phyloP scores from a whole-genome alignment of 768 basidiomycete genomes.

The Nidularia sp. region DNA sequence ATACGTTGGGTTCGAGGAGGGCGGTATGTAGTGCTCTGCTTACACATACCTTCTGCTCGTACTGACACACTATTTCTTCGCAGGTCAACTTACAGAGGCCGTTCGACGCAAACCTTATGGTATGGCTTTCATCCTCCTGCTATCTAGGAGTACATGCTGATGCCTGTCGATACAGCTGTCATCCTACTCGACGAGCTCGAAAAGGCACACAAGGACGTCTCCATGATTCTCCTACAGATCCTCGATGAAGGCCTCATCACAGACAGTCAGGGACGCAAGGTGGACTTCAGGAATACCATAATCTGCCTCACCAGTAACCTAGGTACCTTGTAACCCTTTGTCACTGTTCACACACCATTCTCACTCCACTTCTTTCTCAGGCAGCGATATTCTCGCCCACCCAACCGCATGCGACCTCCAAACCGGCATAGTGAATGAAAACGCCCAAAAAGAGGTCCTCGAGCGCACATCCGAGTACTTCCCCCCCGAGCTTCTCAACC shows the following conservation, averaged over 20 bases:
- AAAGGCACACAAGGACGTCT: conserved; percentile 92
- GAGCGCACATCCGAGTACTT: conserved; percentile 76
- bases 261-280: conserved; percentile 88
- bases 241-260: conserved; percentile 88
- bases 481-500: conserved; percentile 87
- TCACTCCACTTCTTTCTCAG: conserved; percentile 9
- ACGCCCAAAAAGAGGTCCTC: conserved; percentile 65
- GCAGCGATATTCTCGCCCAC: conserved; percentile 71
- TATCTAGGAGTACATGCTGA: neutral
- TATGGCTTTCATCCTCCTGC: conserved; percentile 16
- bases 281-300: conserved; percentile 95
- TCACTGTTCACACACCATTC: neutral
- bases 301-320: conserved; percentile 89
- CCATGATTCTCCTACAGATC: conserved; percentile 88
- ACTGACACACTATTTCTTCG: neutral
- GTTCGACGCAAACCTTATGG: conserved; percentile 89
- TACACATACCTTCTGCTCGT: neutral
- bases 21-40: conserved; percentile 30
- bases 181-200: conserved; percentile 85
- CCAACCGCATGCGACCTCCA: conserved; percentile 53
- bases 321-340: conserved; percentile 30
- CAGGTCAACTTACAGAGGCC: conserved; percentile 84
- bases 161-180: conserved; percentile 42
- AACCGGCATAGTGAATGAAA: conserved; percentile 56
- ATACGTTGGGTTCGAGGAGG: conserved; percentile 89